A percentile compares a stretch with the other conserved stretches of the same genome.
phyloP scores from a whole-genome alignment of 2,329 filamentous ascomycete species.

The Grosmannia penicillata region DNA sequence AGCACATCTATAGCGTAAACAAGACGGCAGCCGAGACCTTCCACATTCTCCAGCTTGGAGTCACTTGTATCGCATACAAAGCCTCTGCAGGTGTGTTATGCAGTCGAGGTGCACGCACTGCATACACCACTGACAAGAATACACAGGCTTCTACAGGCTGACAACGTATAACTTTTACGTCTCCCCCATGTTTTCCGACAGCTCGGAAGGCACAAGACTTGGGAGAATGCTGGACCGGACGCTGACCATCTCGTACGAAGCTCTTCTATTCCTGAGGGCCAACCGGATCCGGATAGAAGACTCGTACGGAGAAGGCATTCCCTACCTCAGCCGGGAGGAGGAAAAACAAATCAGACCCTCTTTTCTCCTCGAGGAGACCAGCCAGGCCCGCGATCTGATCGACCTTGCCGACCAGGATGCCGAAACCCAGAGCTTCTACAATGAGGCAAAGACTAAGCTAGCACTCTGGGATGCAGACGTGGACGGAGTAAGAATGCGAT shows the following conservation, averaged over 20 bases:
- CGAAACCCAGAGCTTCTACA: conserved; percentile 1
- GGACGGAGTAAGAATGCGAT: not conserved
- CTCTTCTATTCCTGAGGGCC: conserved; percentile 16
- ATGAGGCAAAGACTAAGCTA: not conserved
- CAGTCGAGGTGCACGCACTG: no score
- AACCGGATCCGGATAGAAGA: conserved; percentile 14
- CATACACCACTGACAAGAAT: no score
- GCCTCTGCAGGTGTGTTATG: no score
- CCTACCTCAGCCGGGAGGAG: conserved; percentile 17
- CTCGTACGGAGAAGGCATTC: conserved; percentile 15
- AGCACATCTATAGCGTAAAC: conserved; percentile 15
- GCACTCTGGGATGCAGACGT: conserved; percentile 4
- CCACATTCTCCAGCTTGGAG: conserved; percentile 20
- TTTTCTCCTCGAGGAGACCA: conserved; percentile 1
- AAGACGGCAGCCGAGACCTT: conserved; percentile 17
- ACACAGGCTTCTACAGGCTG: no score
- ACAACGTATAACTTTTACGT: conserved; percentile 18
- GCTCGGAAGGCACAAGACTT: conserved; percentile 7
- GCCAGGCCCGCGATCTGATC: not conserved
- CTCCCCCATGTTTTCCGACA: conserved; percentile 15
- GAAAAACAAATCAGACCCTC: conserved; percentile 2
- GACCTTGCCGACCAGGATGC: conserved; percentile 2
- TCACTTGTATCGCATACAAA: conserved; percentile 17
- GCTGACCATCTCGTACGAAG: conserved; percentile 14
- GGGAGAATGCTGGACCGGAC: conserved; percentile 14